Evolutionary conservation across 805 yeast genomes (phyloP), one percentile per base, ranked within the genome.

Genomic region (Saccharomycopsis sp.): DNA sequence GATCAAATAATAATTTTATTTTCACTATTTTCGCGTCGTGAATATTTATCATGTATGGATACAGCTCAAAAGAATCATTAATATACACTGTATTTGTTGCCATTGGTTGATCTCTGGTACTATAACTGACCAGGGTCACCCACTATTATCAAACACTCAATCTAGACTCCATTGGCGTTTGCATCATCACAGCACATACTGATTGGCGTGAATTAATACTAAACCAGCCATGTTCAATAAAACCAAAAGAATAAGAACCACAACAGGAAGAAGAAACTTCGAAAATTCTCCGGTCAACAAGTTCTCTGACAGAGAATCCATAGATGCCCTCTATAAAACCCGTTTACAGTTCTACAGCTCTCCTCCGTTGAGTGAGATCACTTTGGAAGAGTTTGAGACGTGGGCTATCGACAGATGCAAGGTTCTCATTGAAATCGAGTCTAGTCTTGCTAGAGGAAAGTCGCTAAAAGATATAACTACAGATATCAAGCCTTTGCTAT

Each of bases 341-440:
- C 76, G 95, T 54, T 74, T 94, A 53, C 83, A 89, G 20, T 82
- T 92, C 66, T 94, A 94, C 71, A 80, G 75, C 24, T 62, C 74
- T 3, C 94, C 96, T 9, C 98, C 98, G 0, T 72, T 78, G 34
- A 83, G 85, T 14, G 98, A 94, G 70, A 84, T 94, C 65, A 89
- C 97, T 0, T 71, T 94, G 16, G 97, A 91, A 62, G 89, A 94
- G 66, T 94, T 94, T 71, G 99, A 94, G 72, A 77, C 79, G 2
- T 94, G 97, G 97, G 98, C 98, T 2, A 85, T 94, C 56, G 98
- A 92, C 67, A 75, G 99, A 60, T 76, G 92, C 62, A 84, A 86
- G 67, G 81, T 94, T 7, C 75, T 94, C 59, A 79, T 91, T 56
- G 97, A 90, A 67, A 85, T 94, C 54, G 97, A 92, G 66, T 79